Base-by-base conservation (phyloP, 2,329 filamentous ascomycete species). In the Colletotrichum australisinense region DNA sequence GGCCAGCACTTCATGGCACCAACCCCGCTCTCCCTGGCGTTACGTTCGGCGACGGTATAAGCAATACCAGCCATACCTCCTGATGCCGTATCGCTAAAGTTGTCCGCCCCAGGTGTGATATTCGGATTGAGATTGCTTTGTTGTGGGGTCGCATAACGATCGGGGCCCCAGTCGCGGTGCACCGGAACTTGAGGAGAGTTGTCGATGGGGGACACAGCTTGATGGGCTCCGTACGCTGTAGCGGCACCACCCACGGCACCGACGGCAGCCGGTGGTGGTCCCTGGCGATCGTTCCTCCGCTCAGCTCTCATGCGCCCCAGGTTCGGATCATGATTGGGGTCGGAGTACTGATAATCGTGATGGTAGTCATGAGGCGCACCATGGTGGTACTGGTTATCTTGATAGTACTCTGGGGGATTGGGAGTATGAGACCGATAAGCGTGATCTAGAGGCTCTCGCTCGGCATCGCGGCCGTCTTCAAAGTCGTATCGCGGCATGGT, bases 51-150 rank as follows among this genome's bases (percentile, higher is more conserved):
- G 62, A 93, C 89, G 68, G 86, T 89, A 77, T 91, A 86, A 52
- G 93, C 92, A 73, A 94, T 90, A 67, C 91, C 92, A 35, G 91
- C 87, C 81, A 94, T 91, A 69, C 91, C 92, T 76, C 91, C 92
- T 26, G 88, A 86, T 19, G 92, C 90, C 52, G 85, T 81, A 63
- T 90, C 86, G 73, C 92, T 87, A 75, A 92, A 90, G 80, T 94
- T 94, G 82, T 94, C 92, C 74, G 90, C 87, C 42, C 90, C 92
- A 2, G 91, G 90, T 1, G 91, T 93, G 69, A 86, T 83, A 77
- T 83, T 86, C 76, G 79, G 78, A 79, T 26, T 81, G 76, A n/a
- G 75, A 76, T 69, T 77, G 74, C 60, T 71, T 65, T 67, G 74
- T 53, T 76, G 74, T 2, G 53, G 53, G 22, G 72, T 58, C 28